A percentile compares a stretch with the other conserved stretches of the same genome.
Conservation (phyloP, 2,329 filamentous ascomycete genomes). For the Lasiodiplodia sp. region DNA sequence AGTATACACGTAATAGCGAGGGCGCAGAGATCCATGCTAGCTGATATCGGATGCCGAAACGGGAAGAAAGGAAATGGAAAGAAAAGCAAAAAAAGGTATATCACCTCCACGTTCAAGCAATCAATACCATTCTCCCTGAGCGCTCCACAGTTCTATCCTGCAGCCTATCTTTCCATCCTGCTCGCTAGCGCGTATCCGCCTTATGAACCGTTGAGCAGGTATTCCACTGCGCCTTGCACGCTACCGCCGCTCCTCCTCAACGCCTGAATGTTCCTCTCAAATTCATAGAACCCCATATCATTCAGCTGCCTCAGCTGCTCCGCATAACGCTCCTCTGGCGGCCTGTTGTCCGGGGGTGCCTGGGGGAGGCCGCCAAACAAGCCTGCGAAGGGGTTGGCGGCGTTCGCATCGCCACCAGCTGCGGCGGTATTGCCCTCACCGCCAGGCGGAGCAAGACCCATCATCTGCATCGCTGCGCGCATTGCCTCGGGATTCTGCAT, state of each 20-base stretch:
- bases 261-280: constrained; percentile 89
- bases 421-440: constrained; percentile 39
- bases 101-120: constrained; percentile 1
- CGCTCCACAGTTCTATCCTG: constrained; percentile 4
- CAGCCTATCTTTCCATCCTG: not conserved
- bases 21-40: constrained; percentile 6
- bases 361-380: constrained; percentile 46
- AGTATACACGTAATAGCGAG: constrained; percentile 11
- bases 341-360: constrained; percentile 76
- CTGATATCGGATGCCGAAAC: constrained; percentile 1
- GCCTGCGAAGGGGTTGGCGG: constrained; percentile 50
- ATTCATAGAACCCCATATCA: constrained; percentile 99
- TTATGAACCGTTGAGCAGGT: constrained; percentile 56
- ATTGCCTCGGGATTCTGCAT: constrained; percentile 67
- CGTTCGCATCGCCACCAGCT: constrained; percentile 57
- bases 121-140: constrained; percentile 1
- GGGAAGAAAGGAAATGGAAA: not conserved
- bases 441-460: constrained; percentile 57
- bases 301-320: constrained; percentile 91
- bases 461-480: constrained; percentile 60
- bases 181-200: not conserved
- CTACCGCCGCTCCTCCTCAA: constrained; percentile 88
- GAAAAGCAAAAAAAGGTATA: constrained; percentile 13
- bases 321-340: constrained; percentile 92
- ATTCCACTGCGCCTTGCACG: constrained; percentile 89